Evolutionary conservation across 352 stramenopile species (phyloP), one percentile per base, ranked within the genome.

Genomic region (Globisporangium viniferum): DNA sequence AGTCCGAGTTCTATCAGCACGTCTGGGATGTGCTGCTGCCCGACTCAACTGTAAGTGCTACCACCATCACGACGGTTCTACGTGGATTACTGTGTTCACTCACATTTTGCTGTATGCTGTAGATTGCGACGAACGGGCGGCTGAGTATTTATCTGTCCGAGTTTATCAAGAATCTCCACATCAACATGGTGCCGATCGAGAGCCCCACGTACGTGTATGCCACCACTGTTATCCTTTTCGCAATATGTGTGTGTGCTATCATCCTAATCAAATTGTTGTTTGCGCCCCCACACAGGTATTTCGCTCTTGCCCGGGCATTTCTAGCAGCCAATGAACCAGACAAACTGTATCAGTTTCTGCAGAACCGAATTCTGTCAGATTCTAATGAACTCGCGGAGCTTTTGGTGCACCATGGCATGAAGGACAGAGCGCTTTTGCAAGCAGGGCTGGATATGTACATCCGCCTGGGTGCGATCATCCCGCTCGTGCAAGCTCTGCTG

Each of bases 401-500:
- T 10, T 73, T 94, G 46, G 59, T 90, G 18, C 62, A 70, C 14
- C 64, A 75, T 41, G 69, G 73, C 0, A 51, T 68, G 27, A 64
- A 41, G 1, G 67, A 78, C 35, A 61, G 62, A 53, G 73, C 64
- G 0, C 59, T 92, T 22, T 73, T 85, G 59, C 84, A 92, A 74
- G 64, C 88, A 12, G 82, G 79, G 0, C 39, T 91, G 63, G 81
- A 91, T 41, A 92, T 92, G 84, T 86, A 89, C 59, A 88, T 77
- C 48, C 81, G 82, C 0, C 62, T 92, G 4, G 76, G 79, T 6
- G 77, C 78, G 3, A 79, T 82, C 57, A 68, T 65, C 29, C 53
- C 77, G 22, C 71, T 92, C 41, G 68, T 93, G 35, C 68, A 72
- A 41, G 79, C 78, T 3, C 70, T 91, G 57, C 73, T 93, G 59